Base-by-base conservation (phyloP, 2,329 filamentous ascomycete species). In the Xylariaceae sp. region DNA sequence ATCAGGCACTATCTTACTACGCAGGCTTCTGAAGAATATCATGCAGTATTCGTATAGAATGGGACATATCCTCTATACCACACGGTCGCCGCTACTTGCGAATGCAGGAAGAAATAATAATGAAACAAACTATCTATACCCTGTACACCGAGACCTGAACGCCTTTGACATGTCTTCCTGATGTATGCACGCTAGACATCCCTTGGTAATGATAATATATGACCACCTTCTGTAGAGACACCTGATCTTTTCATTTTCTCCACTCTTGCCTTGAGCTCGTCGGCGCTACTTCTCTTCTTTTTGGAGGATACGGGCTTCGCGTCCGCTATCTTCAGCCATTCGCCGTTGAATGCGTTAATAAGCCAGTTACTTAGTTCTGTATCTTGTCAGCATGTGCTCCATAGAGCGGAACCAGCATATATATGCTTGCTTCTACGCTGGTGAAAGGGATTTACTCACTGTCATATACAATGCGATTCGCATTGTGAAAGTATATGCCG, bases 271-370 rank as follows among this genome's bases (percentile, higher is more conserved):
- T 61, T 63, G 2, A 70, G 47, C 49, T 61, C 60, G 29, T 67
- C 65, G 4, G 60, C 49, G 14, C 65, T 62, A 23, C 62, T 63
- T 54, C 65, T 67, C 61, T 66, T 68, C 17, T 57, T 61, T 44
- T 66, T 68, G 6, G 56, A 55, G 8, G 64, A 34, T 9, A 21
- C 4, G 2, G 83, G 83, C 65, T 80, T 80, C 2, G 83, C 78
- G 48, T 82, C 61, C 9, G 72, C 67, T 12, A 85, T 71, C 72
- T 83, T 85, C 57, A 94, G 79, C 92, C 94, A 98, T 74, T 97
- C 92, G 48, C 95, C 95, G 66, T 98, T 98, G 73, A 99, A 99
- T 1, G 95, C 95, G 72, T 97, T 98, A 71, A 97, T 84, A 52
- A 99, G 86, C 94, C 94, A 99, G 72, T 91, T 93, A 56, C 82